phyloP scores from a whole-genome alignment of 306 rosid genomes.

The Spatholobus suberectus region DNA sequence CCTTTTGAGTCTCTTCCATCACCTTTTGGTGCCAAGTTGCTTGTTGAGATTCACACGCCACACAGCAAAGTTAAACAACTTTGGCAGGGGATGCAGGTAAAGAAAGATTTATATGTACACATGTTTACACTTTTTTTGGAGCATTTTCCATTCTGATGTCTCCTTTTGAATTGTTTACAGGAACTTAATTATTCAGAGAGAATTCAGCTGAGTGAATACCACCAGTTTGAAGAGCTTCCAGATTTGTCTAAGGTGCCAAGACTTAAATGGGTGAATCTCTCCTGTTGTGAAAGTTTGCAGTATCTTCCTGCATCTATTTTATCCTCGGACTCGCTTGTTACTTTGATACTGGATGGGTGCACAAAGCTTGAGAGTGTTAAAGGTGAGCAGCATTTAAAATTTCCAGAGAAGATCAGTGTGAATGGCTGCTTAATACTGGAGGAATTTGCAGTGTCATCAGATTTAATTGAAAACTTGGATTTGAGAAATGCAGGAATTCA shows the following conservation, averaged over 20 bases:
- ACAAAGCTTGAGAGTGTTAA: background rate
- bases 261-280: conserved; percentile 37
- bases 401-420: conserved; percentile 1
- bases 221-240: background rate
- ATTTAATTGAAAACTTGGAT: conserved; percentile 40
- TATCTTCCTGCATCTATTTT: conserved; percentile 33
- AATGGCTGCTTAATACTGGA: background rate
- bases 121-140: background rate
- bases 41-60: conserved; percentile 32
- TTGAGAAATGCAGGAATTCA: conserved; percentile 34
- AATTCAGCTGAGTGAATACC: conserved; percentile 17
- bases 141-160: background rate
- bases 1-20: conserved; percentile 28
- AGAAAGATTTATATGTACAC: background rate
- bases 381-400: conserved; percentile 20
- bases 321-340: background rate
- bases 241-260: conserved; percentile 23
- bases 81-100: conserved; percentile 46
- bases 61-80: conserved; percentile 20
- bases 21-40: background rate
- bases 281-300: conserved; percentile 9
- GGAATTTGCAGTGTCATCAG: conserved; percentile 14
- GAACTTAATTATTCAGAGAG: background rate
- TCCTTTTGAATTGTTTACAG: conserved; percentile 12
- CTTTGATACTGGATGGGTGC: conserved; percentile 16